phyloP scores from a whole-genome alignment of 2,329 filamentous ascomycete species.

The Sporothrix brunneoviolacea region DNA sequence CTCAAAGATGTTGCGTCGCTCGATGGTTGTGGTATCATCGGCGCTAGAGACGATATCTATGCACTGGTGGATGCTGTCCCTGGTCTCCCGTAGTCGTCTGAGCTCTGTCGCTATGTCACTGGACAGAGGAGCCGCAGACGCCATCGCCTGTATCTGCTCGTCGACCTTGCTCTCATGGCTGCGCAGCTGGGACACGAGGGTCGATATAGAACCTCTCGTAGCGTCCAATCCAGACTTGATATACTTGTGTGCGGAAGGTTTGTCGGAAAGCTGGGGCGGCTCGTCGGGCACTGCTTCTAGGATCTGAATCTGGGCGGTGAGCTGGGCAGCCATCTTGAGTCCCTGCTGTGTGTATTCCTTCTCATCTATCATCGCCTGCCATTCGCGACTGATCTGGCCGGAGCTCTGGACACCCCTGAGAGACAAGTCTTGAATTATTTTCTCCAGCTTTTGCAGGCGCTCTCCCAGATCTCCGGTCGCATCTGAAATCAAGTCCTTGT shows the following conservation, averaged over 20 bases:
- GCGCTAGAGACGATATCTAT: neutral
- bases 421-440: neutral
- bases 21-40: neutral
- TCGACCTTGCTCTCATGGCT: neutral
- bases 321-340: neutral
- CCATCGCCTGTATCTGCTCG: neutral
- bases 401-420: neutral
- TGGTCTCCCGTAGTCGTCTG: neutral
- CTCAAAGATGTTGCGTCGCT: neutral
- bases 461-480: neutral
- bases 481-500: too few species aligned
- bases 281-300: neutral
- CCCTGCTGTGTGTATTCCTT: constrained; percentile 1
- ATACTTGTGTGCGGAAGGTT: neutral
- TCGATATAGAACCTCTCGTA: neutral
- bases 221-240: neutral
- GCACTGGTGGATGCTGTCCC: neutral
- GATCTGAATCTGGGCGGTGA: neutral
- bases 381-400: neutral
- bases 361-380: neutral
- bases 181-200: neutral
- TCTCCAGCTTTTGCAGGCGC: constrained; percentile 1
- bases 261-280: neutral
- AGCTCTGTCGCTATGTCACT: neutral
- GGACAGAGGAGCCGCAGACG: neutral